Evolutionary conservation across 2,329 filamentous ascomycete genomes (phyloP).

Genomic region (Curvularia verruculosa): DNA sequence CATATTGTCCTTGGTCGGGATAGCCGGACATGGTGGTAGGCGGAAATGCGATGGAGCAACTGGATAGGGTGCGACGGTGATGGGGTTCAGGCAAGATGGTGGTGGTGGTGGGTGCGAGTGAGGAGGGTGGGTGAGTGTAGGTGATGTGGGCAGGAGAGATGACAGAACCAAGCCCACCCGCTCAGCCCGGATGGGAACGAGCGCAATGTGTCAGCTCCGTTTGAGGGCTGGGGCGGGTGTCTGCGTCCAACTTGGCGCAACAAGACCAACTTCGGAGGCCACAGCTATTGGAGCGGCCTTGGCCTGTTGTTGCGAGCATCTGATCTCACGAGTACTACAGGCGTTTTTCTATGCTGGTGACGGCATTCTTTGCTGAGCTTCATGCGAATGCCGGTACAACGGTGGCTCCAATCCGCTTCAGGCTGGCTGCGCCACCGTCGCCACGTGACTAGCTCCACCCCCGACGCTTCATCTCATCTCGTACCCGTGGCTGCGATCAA

Average conservation of each 20-base stretch:
- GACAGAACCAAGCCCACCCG: conserved; percentile 19
- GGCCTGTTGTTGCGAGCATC: conserved; percentile 2
- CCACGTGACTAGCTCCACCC: conserved; percentile 22
- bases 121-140: conserved; percentile 17
- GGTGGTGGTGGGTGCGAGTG: conserved; percentile 27
- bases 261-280: conserved; percentile 13
- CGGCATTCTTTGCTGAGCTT: conserved; percentile 14
- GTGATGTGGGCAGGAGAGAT: conserved; percentile 32
- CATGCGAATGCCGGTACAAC: conserved; percentile 12
- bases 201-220: conserved; percentile 38
- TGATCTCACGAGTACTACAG: conserved; percentile 8
- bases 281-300: conserved; percentile 3
- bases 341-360: conserved; percentile 7
- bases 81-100: conserved; percentile 19
- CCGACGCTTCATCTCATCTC: background rate
- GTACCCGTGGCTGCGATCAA: too few species aligned
- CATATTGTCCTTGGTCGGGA: conserved; percentile 72
- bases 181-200: conserved; percentile 26
- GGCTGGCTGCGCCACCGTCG: conserved; percentile 18
- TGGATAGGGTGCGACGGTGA: conserved; percentile 24
- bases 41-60: conserved; percentile 8
- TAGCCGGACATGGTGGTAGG: conserved; percentile 53
- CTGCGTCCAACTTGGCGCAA: conserved; percentile 32
- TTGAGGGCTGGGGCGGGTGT: conserved; percentile 42
- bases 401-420: conserved; percentile 9